These are phyloP conservation scores for Suhomyces maxii DNA, from an alignment of 1,139 yeast genomes.

Conservation along the genomic window DNA sequence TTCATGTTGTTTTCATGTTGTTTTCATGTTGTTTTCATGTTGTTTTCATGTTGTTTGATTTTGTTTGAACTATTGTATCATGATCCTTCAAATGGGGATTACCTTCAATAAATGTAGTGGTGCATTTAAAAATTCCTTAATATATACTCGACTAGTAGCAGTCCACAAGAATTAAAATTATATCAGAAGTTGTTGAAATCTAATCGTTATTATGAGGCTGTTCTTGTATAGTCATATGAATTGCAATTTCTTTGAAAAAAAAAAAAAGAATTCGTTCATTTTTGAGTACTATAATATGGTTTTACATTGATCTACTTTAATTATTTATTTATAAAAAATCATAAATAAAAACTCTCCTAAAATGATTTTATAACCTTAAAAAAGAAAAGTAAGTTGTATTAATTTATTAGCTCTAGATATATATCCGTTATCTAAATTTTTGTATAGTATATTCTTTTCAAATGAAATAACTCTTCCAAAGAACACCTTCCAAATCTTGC, in stretches of 20 bases:
- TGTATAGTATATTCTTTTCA: slow-evolving; percentile 22
- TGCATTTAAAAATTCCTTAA: too few relatives aligned
- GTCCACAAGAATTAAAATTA: too few relatives aligned
- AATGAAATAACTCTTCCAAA: slow-evolving; percentile 91
- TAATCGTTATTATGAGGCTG: too few relatives aligned
- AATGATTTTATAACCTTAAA: background rate
- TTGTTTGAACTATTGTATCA: background rate
- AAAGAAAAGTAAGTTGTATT: too few relatives aligned
- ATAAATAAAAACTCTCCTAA: background rate
- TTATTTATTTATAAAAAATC: background rate
- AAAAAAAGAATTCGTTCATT: background rate
- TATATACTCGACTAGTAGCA: too few relatives aligned
- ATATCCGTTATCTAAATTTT: background rate
- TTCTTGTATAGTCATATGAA: too few relatives aligned
- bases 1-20: background rate
- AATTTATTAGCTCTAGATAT: background rate
- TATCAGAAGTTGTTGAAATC: too few relatives aligned
- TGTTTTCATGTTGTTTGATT: background rate
- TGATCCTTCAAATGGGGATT: too few relatives aligned
- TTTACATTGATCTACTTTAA: background rate
- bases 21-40: background rate
- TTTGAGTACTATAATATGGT: background rate
- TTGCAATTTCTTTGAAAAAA: too few relatives aligned
- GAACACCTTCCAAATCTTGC: slow-evolving; percentile 91
- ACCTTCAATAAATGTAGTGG: too few relatives aligned